Evolutionary conservation across 345 rosid genomes (phyloP), one percentile per base, ranked within the genome.

Genomic region (Eucalyptus camaldulensis): DNA sequence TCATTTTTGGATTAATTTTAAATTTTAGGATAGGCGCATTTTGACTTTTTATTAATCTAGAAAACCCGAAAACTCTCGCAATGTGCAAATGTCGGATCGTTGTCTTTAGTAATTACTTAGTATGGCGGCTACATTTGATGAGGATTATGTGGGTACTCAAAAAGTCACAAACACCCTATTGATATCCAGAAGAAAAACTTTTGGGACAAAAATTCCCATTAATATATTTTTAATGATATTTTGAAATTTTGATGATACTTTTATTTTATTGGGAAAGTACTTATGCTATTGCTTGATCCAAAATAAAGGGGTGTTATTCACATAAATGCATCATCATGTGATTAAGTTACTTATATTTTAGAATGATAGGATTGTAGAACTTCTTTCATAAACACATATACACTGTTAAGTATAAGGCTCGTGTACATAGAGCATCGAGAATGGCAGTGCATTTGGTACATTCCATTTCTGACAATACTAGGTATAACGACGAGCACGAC

Each of bases 51-150:
- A 31, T n/a, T 65, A n/a, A 8, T 65, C 21, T 4, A 15, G 6
- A n/a, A 31, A n/a, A 65, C 10, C 1, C 5, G 1, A 65, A 65
- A 65, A n/a, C 19, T 7, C 33, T 65, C 37, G 0, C 17, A n/a
- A 65, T 2, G 2, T n/a, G 2, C 33, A n/a, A n/a, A 13, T n/a
- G 6, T 29, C 4, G 0, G 2, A 31, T n/a, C 0, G 3, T 8
- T 67, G 6, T 8, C 80, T 67, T 17, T 8, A 0, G 2, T 67
- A 31, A 67, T 31, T 67, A 67, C 40, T 3, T 9, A 31, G 3
- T 31, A 31, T 67, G 40, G 31, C 1, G 1, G 6, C 10, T 31
- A 15, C 76, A 13, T n/a, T 8, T 1, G 6, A 7, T 7, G 10
- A 2, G 11, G 19, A 31, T 67, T 49, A 49, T 49, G 43, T n/a